Conservation (phyloP, 1,139 yeast genomes). For the Hansenula sp. region DNA sequence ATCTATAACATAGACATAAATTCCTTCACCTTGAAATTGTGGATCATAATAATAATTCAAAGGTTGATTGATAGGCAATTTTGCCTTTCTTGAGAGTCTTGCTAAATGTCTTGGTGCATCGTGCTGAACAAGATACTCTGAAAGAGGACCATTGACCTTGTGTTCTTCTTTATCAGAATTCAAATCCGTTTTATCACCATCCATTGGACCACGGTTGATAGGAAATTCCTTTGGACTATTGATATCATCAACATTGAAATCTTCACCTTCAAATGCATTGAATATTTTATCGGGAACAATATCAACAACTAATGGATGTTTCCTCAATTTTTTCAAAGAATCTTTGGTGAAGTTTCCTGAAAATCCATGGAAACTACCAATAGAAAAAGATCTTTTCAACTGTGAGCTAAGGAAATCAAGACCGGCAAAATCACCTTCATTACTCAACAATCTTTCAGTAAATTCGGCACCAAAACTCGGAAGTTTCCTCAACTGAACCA, state of each 20-base stretch:
- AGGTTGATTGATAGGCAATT: conserved; percentile 24
- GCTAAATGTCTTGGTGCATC: conserved; percentile 65
- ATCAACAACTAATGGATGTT: conserved; percentile 48
- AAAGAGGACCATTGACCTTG: background rate
- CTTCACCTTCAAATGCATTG: conserved; percentile 38
- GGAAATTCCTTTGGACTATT: background rate
- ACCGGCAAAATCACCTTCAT: conserved; percentile 28
- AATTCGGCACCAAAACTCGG: conserved; percentile 25
- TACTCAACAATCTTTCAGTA: conserved; percentile 36
- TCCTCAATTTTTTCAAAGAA: conserved; percentile 42
- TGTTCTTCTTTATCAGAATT: background rate
- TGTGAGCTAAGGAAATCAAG: conserved; percentile 38
- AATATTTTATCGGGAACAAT: conserved; percentile 56
- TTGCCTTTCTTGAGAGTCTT: conserved; percentile 46
- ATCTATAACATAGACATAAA: conserved; percentile 64
- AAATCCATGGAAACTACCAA: conserved; percentile 65
- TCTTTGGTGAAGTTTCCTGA: conserved; percentile 53
- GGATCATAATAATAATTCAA: conserved; percentile 33
- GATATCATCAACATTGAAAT: background rate
- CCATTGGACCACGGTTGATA: background rate
- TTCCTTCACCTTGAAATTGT: conserved; percentile 38
- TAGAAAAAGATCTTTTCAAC: conserved; percentile 43
- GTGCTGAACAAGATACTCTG: conserved; percentile 26
- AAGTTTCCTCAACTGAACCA: conserved; percentile 35
- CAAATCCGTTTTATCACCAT: background rate